These are phyloP conservation scores for Cucumis hystrix DNA, from an alignment of 306 rosid genomes.

Conservation along the genomic window DNA sequence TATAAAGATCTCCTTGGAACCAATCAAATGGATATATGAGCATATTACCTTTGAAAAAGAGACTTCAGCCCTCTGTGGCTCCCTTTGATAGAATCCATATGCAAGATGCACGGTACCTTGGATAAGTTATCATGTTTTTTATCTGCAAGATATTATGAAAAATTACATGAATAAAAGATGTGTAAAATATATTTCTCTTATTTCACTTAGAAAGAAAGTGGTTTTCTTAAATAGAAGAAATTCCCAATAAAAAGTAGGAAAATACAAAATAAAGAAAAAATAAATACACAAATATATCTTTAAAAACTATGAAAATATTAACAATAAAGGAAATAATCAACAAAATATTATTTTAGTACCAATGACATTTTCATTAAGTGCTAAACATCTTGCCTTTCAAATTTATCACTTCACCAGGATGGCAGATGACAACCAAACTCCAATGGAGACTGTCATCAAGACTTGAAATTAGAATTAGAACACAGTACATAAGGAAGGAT, in stretches of 20 bases:
- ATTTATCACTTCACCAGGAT: slow-evolving; percentile 69
- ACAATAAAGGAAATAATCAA: too few species aligned
- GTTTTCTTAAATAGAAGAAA: too few species aligned
- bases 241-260: too few species aligned
- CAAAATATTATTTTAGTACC: slow-evolving; percentile 2
- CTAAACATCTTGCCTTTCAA: slow-evolving; percentile 37
- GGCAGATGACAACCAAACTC: slow-evolving; percentile 84
- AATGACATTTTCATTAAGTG: neutral
- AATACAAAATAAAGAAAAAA: too few species aligned
- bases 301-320: too few species aligned
- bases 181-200: too few species aligned
- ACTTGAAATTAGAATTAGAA: neutral
- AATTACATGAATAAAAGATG: neutral
- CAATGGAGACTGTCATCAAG: slow-evolving; percentile 67
- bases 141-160: slow-evolving; percentile 28
- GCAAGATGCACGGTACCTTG: slow-evolving; percentile 76
- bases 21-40: neutral
- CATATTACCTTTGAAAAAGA: slow-evolving; percentile 67
- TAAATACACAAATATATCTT: too few species aligned
- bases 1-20: neutral
- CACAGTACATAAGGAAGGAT: slow-evolving; percentile 1
- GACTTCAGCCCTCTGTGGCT: slow-evolving; percentile 66
- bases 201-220: too few species aligned
- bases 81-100: slow-evolving; percentile 94
- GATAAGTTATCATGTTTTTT: slow-evolving; percentile 29